Evolutionary conservation across 345 rosid species (phyloP).

Genomic region (Euphorbia lathyris): DNA sequence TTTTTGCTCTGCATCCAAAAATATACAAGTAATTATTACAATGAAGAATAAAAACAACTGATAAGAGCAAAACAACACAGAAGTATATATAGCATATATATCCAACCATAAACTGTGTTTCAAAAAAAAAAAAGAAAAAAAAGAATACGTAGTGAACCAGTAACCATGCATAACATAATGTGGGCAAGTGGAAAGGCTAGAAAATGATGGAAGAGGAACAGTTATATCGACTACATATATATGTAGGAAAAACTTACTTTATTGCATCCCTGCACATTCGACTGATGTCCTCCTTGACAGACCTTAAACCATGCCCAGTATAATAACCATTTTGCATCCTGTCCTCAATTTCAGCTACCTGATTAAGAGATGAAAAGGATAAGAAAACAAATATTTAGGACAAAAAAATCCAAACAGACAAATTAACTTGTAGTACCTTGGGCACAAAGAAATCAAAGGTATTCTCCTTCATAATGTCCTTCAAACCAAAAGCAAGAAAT

Average conservation of each 20-base stretch:
- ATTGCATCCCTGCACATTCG: conserved; percentile 99
- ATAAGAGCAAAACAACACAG: neutral
- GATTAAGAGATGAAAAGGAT: conserved; percentile 24
- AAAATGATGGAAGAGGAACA: neutral
- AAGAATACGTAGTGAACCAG: neutral
- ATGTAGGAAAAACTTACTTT: conserved; percentile 49
- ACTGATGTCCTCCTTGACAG: conserved; percentile 93
- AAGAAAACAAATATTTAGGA: conserved; percentile 16
- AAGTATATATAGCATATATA: neutral
- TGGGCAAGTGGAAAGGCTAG: neutral
- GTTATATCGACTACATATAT: neutral
- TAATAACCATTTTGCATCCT: conserved; percentile 86
- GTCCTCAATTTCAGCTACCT: conserved; percentile 87
- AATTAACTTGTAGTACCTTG: conserved; percentile 54
- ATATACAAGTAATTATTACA: conserved; percentile 12
- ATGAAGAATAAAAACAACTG: conserved; percentile 1
- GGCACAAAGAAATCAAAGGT: conserved; percentile 75
- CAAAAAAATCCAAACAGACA: conserved; percentile 6
- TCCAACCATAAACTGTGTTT: neutral
- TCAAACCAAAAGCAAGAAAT: conserved; percentile 82
- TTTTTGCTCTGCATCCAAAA: conserved; percentile 62
- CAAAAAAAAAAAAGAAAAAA: neutral
- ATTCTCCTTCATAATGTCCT: conserved; percentile 91
- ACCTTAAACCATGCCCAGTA: conserved; percentile 70
- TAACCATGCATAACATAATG: neutral